Evolutionary conservation across 495 filamentous ascomycete species (phyloP), one percentile per base, ranked within the genome.

Genomic region (Xylaria palmicola): DNA sequence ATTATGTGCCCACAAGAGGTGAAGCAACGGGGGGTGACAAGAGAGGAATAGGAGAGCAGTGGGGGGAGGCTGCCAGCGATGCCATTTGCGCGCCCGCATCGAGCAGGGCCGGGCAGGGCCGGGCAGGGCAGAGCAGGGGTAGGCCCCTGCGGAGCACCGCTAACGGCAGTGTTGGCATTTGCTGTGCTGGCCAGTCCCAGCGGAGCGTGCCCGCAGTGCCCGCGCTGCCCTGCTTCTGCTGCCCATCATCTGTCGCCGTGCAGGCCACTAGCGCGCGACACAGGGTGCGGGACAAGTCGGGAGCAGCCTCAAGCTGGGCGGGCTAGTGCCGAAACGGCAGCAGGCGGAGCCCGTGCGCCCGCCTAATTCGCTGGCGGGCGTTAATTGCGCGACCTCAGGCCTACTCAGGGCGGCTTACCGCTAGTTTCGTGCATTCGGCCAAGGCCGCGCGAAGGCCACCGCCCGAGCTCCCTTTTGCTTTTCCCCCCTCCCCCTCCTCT

Each of bases 1-100:
- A 80, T 76, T 72, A 57, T 74, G 69, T 69, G 69, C 60, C 67
- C 60, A 62, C 52, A 57, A 4, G 27, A 40, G 40, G 27, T 32
- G 59, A 45, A 48, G 40, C 49, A 47, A n/a, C 26, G 24, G 37
- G n/a, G n/a, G n/a, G n/a, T n/a, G n/a, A n/a, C n/a, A n/a, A n/a
- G n/a, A n/a, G n/a, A n/a, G n/a, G n/a, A 4, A 24, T 44, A 17
- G 53, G 7, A 27, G 53, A 40, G 51, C 36, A 55, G 40, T 37
- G 55, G 41, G 55, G 55, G 43, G 55, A 39, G 3, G 41, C 37
- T 58, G 55, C 55, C 55, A 58, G 44, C 55, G 43, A 44, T 52
- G 50, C 37, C 59, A 61, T 61, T 61, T 54, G 50, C 32, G 59
- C 59, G 34, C 49, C 56, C 20, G n/a, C 40, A 30, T 29, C 20